Conservation (phyloP, 2,329 filamentous ascomycete genomes). For the Neoascochyta sp. region DNA sequence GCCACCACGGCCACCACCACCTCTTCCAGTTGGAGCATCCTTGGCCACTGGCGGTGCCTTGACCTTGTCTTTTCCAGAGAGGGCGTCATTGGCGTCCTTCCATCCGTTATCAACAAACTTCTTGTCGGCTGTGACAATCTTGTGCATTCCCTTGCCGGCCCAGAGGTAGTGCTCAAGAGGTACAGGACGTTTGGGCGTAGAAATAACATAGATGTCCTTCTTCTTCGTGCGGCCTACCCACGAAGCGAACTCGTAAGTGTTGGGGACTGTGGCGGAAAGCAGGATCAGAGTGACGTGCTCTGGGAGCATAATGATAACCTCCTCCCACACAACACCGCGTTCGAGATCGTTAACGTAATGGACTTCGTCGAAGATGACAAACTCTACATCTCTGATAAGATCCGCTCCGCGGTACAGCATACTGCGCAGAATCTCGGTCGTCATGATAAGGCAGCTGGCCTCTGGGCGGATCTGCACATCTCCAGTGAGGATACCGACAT, state of each 20-base stretch:
- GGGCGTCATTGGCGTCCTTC: slow-evolving; percentile 83
- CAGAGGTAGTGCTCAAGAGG: slow-evolving; percentile 95
- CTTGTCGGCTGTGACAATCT: slow-evolving; percentile 92
- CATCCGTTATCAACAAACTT: slow-evolving; percentile 87
- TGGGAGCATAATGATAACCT: slow-evolving; percentile 98
- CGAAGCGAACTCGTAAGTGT: slow-evolving; percentile 95
- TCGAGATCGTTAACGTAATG: slow-evolving; percentile 98
- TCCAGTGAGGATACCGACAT: slow-evolving; percentile 93
- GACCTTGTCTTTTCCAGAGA: slow-evolving; percentile 77
- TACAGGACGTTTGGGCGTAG: slow-evolving; percentile 89
- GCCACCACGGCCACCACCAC: slow-evolving; percentile 49
- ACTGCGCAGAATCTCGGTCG: slow-evolving; percentile 93
- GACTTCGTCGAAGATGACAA: slow-evolving; percentile 98
- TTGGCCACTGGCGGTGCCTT: slow-evolving; percentile 52
- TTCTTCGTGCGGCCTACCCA: slow-evolving; percentile 98
- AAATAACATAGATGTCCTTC: slow-evolving; percentile 98
- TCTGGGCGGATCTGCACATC: slow-evolving; percentile 98
- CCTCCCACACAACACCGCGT: slow-evolving; percentile 96
- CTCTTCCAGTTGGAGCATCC: slow-evolving; percentile 52
- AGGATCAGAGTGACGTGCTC: slow-evolving; percentile 95
- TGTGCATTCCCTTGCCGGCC: slow-evolving; percentile 88
- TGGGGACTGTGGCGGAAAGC: slow-evolving; percentile 92
- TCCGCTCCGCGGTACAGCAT: slow-evolving; percentile 98
- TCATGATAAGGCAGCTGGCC: slow-evolving; percentile 98
- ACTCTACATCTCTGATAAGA: slow-evolving; percentile 93